phyloP scores from a whole-genome alignment of 2,329 filamentous ascomycete genomes.

The Cladosporium sp. region DNA sequence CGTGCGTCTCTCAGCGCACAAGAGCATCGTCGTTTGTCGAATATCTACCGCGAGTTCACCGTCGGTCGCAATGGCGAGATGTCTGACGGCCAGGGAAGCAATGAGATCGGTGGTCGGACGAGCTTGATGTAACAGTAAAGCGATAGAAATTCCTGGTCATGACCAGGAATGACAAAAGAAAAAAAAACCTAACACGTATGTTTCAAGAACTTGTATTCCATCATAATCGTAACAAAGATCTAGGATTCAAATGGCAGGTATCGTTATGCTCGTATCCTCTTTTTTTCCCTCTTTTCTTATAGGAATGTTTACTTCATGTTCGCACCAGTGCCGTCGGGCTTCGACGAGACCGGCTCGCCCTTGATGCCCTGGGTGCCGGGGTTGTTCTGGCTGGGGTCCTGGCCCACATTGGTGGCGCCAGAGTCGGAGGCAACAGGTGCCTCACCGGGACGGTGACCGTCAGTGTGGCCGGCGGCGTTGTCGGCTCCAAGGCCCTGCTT shows the following conservation, averaged over 20 bases:
- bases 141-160: not conserved
- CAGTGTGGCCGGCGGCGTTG: conserved; percentile 30
- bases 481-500: conserved; percentile 30
- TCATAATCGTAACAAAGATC: not conserved
- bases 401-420: conserved; percentile 28
- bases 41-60: conserved; percentile 90
- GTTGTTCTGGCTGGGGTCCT: conserved; percentile 27
- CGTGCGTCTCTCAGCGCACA: conserved; percentile 76
- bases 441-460: conserved; percentile 26
- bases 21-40: conserved; percentile 68
- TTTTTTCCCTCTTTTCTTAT: not conserved
- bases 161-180: not conserved
- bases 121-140: conserved; percentile 70
- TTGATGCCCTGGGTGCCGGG: conserved; percentile 34
- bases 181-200: not conserved
- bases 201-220: not conserved
- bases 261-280: not conserved
- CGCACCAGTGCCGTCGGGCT: conserved; percentile 17
- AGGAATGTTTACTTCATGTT: conserved; percentile 22
- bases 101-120: conserved; percentile 85
- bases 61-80: conserved; percentile 91
- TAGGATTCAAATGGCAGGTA: not conserved
- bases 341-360: conserved; percentile 25
- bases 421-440: conserved; percentile 34
- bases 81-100: conserved; percentile 86